Base-by-base conservation (phyloP, 2,329 filamentous ascomycete species). In the Clonostachys rosea region DNA sequence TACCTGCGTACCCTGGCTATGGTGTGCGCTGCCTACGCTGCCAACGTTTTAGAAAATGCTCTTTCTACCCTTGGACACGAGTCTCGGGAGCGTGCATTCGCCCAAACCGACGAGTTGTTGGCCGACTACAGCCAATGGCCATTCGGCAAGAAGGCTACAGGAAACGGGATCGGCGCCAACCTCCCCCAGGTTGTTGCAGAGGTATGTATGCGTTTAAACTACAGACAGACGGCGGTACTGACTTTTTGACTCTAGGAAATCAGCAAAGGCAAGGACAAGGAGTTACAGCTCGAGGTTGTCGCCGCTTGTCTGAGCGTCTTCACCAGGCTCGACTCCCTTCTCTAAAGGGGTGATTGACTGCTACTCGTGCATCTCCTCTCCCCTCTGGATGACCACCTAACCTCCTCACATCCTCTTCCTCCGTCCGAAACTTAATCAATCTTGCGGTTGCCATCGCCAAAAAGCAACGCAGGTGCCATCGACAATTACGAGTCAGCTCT, bases 81-180 rank as follows among this genome's bases (percentile, higher is more conserved):
- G 73, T 86, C 92, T 47, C 79, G 94, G 57, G 94, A 99, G 71
- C 79, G 92, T 56, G 92, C 94, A 5, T 99, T 97, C 68, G 90
- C 91, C 39, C 92, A 97, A 74, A 95, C 96, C 16, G 94, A 99
- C 66, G 94, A 97, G 71, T 73, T 99, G 54, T 75, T 99, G 49
- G 90, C 90, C 40, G 92, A 97, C 65, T 99, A 96, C 70, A 95
- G 90, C 60, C 94, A 97, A 73, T 99, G 87, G 86, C 94, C 94
- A 1, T 99, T 99, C 71, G 91, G 86, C 46, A 87, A 85, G 70
- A 87, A 91, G 69, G 87, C 89, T 30, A 83, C 83, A 34, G 83
- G 70, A 36, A 81, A 90, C 54, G 91, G 91, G 34, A 91, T 97
- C 47, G 94, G 91, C 43, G 91, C 92, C 55, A 99, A 99, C 64